Evolutionary conservation across 2,329 filamentous ascomycete species (phyloP).

Genomic region (Cadophora gregata): DNA sequence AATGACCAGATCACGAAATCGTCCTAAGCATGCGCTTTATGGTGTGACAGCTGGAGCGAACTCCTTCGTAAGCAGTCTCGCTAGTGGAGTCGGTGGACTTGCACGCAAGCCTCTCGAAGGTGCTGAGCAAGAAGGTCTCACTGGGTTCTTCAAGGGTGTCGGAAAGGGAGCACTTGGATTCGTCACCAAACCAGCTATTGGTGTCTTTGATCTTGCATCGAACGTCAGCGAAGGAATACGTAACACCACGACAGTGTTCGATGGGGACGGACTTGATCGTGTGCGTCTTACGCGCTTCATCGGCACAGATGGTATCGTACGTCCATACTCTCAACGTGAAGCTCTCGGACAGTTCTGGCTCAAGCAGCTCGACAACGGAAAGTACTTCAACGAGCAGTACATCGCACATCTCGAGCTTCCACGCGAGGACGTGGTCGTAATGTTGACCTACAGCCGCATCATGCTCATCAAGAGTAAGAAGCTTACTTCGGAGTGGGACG

Average conservation of each 20-base stretch:
- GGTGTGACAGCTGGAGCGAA: constrained; percentile 95
- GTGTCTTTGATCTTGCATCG: constrained; percentile 94
- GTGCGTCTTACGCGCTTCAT: constrained; percentile 94
- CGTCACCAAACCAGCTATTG: constrained; percentile 96
- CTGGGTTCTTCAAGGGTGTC: constrained; percentile 96
- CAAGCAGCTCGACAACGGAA: constrained; percentile 96
- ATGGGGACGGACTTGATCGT: constrained; percentile 90
- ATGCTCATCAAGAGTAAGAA: constrained; percentile 88
- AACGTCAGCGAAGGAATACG: constrained; percentile 97
- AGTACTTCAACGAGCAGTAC: constrained; percentile 97
- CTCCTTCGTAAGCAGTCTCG: constrained; percentile 89
- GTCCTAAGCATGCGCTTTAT: constrained; percentile 96
- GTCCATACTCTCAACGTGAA: constrained; percentile 93
- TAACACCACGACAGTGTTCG: constrained; percentile 98
- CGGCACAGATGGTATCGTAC: constrained; percentile 88
- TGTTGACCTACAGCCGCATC: constrained; percentile 87
- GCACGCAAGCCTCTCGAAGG: constrained; percentile 94
- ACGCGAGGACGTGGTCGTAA: constrained; percentile 84
- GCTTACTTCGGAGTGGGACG: constrained; percentile 92
- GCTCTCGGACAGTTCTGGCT: constrained; percentile 98
- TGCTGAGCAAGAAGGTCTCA: constrained; percentile 90
- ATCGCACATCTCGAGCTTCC: constrained; percentile 95
- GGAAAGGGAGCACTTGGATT: constrained; percentile 93
- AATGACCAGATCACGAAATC: constrained; percentile 90
- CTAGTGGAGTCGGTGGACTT: constrained; percentile 90